Evolutionary conservation across 352 stramenopile genomes (phyloP).

Genomic region (Lagenidium sp.): DNA sequence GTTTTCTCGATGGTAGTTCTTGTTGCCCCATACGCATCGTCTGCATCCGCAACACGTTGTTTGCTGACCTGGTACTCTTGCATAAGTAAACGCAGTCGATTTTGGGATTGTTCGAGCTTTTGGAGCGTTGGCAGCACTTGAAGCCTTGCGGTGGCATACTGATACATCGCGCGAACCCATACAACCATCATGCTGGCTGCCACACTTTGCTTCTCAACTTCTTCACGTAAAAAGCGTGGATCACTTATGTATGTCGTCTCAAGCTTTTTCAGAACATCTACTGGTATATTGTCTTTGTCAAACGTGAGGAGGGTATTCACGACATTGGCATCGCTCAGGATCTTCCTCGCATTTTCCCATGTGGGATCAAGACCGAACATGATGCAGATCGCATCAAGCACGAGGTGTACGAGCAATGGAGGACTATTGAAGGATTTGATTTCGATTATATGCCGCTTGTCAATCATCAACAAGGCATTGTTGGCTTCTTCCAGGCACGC

Average conservation of each 20-base stretch:
- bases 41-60: conserved; percentile 38
- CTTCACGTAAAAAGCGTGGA: conserved; percentile 40
- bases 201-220: conserved; percentile 71
- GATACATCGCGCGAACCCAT: conserved; percentile 61
- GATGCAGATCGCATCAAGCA: conserved; percentile 63
- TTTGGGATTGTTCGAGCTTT: conserved; percentile 50
- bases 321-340: conserved; percentile 59
- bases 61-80: conserved; percentile 61
- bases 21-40: conserved; percentile 17
- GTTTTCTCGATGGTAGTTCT: conserved; percentile 17
- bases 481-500: conserved; percentile 65
- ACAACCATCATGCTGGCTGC: conserved; percentile 70
- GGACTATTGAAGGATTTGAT: conserved; percentile 80
- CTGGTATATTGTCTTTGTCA: conserved; percentile 59
- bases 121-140: conserved; percentile 60
- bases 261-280: conserved; percentile 25
- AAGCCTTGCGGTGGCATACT: conserved; percentile 36
- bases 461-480: conserved; percentile 39
- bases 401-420: conserved; percentile 56
- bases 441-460: conserved; percentile 69
- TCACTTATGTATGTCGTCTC: conserved; percentile 42
- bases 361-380: conserved; percentile 58
- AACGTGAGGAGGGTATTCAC: conserved; percentile 60
- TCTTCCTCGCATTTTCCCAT: conserved; percentile 59
- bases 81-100: conserved; percentile 39